Percentiles rank a stretch among this genome's conserved stretches.
Evolutionary conservation across 306 rosid genomes (phyloP).

Genomic region (Quercus wislizeni): DNA sequence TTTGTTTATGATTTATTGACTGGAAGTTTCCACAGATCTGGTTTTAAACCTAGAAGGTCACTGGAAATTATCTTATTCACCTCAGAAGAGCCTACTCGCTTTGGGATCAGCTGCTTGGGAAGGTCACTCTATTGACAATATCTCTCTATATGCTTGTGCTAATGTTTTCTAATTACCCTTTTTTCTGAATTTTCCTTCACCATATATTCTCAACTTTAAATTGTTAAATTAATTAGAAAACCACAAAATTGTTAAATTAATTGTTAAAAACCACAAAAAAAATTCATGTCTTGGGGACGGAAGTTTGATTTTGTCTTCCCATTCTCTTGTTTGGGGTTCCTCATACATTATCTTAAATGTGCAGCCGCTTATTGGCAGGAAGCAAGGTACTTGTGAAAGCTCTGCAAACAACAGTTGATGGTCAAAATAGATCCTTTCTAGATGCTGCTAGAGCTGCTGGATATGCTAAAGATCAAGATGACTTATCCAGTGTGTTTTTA

Average conservation of each 20-base stretch:
- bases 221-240: neutral
- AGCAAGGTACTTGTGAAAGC: slow-evolving; percentile 59
- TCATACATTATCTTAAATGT: slow-evolving; percentile 20
- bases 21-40: slow-evolving; percentile 55
- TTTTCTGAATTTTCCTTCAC: neutral
- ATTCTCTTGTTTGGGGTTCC: slow-evolving; percentile 21
- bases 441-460: slow-evolving; percentile 86
- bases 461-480: slow-evolving; percentile 54
- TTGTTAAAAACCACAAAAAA: neutral
- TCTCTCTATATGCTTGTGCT: slow-evolving; percentile 5
- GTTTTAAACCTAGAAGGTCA: slow-evolving; percentile 75
- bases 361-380: slow-evolving; percentile 89
- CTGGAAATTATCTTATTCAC: slow-evolving; percentile 86
- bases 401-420: slow-evolving; percentile 65
- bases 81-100: slow-evolving; percentile 97
- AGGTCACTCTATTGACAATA: slow-evolving; percentile 44
- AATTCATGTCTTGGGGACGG: neutral
- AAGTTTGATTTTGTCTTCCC: neutral
- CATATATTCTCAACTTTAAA: neutral
- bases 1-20: slow-evolving; percentile 15
- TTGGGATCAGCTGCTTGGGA: slow-evolving; percentile 92
- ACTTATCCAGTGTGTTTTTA: slow-evolving; percentile 62
- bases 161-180: neutral
- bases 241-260: neutral
- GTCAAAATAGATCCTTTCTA: slow-evolving; percentile 73